Evolutionary conservation across 1,139 yeast species (phyloP).

Genomic region (Trichomonascaceae sp.): DNA sequence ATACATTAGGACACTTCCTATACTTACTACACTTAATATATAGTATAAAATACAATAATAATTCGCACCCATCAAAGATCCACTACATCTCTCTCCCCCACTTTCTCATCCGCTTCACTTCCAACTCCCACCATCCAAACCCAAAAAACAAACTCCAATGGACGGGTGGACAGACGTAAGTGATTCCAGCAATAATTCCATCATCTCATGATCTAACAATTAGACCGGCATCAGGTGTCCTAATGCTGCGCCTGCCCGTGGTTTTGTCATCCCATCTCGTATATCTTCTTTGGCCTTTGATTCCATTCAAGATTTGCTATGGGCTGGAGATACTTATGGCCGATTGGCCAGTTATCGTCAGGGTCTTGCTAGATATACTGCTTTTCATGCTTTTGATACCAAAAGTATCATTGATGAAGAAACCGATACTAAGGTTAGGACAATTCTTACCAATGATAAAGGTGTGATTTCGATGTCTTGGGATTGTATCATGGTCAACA

Average conservation of each 20-base stretch:
- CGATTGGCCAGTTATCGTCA: constrained; percentile 42
- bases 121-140: neutral
- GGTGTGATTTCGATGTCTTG: constrained; percentile 31
- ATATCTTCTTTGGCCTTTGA: constrained; percentile 55
- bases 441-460: constrained; percentile 31
- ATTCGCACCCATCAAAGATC: too few relatives aligned
- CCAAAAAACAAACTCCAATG: constrained; percentile 26
- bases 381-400: constrained; percentile 28
- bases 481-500: constrained; percentile 30
- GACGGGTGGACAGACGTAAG: constrained; percentile 45
- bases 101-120: neutral
- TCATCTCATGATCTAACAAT: neutral
- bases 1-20: too few relatives aligned
- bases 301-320: constrained; percentile 61
- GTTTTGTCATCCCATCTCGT: constrained; percentile 24
- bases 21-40: too few relatives aligned
- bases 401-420: constrained; percentile 7
- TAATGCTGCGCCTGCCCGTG: constrained; percentile 25
- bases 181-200: constrained; percentile 1
- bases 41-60: too few relatives aligned
- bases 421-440: constrained; percentile 23
- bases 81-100: neutral
- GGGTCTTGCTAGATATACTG: constrained; percentile 40
- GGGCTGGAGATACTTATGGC: constrained; percentile 75
- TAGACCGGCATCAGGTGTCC: constrained; percentile 8